Base-by-base conservation (phyloP, 352 stramenopile genomes). In the Globisporangium irregulare region DNA sequence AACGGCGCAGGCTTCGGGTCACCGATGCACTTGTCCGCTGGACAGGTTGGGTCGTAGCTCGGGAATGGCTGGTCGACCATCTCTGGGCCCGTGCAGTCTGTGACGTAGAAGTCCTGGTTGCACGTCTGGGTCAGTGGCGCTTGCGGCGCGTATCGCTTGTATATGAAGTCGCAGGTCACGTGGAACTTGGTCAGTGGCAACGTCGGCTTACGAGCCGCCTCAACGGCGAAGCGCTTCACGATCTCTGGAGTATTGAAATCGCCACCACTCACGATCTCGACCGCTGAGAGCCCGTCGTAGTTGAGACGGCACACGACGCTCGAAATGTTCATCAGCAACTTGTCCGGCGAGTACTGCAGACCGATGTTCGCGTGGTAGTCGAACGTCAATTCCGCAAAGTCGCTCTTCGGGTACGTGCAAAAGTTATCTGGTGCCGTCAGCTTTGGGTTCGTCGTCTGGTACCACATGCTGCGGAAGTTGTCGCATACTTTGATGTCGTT, bases 371-470 rank as follows among this genome's bases (percentile, higher is more conserved):
- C 72, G 59, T 89, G 73, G 66, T 82, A 91, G 50, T 87, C 73
- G 43, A 89, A 91, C 46, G 79, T 89, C 18, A 88, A 22, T 62
- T 88, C 77, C 10, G 79, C 79, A 64, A 89, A 91, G 64, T 91
- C 78, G 22, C 79, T 91, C 32, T 73, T 65, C 20, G 73, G 73
- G 36, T 57, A 86, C 46, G 72, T 74, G 60, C 82, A 91, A 41
- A 89, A 73, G 20, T 70, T 68, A 22, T 59, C 64, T 14, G 61
- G 48, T n/a, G 78, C 72, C n/a, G 71, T 68, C 22, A 79, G 68
- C 38, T 68, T 70, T 12, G 68, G 70, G 22, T 76, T 67, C 22
- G 71, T 71, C 9, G 72, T 69, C 69, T 91, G 79, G 68, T 91
- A 91, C 81, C 81, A 91, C 83, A 91, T 87, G n/a, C 70, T 65